A percentile compares a stretch with the other conserved stretches of the same genome.
Conservation (phyloP, 352 stramenopile genomes). For the Paralagenidium karlingii region DNA sequence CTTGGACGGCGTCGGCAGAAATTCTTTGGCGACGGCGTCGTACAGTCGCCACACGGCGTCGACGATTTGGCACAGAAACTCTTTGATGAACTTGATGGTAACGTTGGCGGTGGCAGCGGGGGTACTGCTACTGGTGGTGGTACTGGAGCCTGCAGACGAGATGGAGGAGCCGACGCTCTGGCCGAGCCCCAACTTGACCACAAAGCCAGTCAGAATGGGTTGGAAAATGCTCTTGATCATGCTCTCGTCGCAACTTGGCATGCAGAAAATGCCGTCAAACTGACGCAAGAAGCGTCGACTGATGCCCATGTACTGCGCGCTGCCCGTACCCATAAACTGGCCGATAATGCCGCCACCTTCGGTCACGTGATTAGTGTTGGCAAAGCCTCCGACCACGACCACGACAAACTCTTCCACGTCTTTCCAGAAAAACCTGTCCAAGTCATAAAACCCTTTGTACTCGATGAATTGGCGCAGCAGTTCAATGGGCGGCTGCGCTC, state of each 20-base stretch:
- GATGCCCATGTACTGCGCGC: too few species aligned
- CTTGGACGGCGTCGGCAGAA: constrained; percentile 70
- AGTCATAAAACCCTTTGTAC: constrained; percentile 64
- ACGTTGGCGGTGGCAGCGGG: constrained; percentile 83
- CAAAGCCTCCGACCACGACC: constrained; percentile 41
- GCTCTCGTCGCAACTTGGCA: constrained; percentile 53
- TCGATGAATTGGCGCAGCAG: constrained; percentile 62
- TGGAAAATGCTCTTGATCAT: constrained; percentile 85
- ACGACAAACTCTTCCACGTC: constrained; percentile 55
- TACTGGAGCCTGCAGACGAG: constrained; percentile 47
- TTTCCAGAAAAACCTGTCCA: constrained; percentile 78
- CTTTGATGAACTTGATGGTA: constrained; percentile 33
- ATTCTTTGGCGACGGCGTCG: constrained; percentile 20
- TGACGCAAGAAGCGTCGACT: constrained; percentile 57
- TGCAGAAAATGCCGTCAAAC: constrained; percentile 48
- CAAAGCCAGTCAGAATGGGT: constrained; percentile 69
- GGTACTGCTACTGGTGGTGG: constrained; percentile 75
- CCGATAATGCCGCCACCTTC: not conserved
- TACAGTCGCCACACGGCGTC: constrained; percentile 55
- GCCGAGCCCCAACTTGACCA: constrained; percentile 27
- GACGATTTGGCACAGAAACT: constrained; percentile 34
- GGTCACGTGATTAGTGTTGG: constrained; percentile 5
- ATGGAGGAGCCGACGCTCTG: constrained; percentile 3
- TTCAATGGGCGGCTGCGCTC: constrained; percentile 65
- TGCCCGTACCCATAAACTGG: too few species aligned